Base-by-base conservation (phyloP, 2,329 filamentous ascomycete species). In the Epichloe hybrida region DNA sequence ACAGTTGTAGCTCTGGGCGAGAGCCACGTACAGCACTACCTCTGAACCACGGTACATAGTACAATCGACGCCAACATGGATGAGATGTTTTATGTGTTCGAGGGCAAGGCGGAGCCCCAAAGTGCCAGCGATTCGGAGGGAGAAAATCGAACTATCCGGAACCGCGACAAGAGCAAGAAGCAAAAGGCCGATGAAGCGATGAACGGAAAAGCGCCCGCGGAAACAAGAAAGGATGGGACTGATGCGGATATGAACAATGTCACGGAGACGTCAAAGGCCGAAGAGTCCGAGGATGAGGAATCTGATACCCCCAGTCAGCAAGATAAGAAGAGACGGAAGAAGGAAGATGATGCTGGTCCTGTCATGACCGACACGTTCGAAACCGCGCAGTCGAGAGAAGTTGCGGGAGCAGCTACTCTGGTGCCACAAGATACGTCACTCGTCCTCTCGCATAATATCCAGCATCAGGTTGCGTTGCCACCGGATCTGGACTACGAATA, bases 401-500 rank as follows among this genome's bases (percentile, higher is more conserved):
- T 98, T 39, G 88, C 86, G 21, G 85, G 84, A 27, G 84, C 88
- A 5, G 81, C 83, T 35, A 89, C 87, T 8, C 75, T 82, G 50
- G 72, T 77, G 15, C 57, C 75, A 73, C 65, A 80, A 56, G 85
- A 89, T 31, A 74, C 81, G 45, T 80, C 84, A 5, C 80, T 98
- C 31, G 84, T 95, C 21, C 71, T 98, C 49, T 91, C 88, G 45
- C 94, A 98, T 72, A 95, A 98, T 72, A 95, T 98, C 60, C 90
- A 95, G 69, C 93, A 98, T 74, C 91, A 98, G 70, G 93, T 97
- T 59, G 88, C 93, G 12, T 75, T 98, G 20, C 93, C 93, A 2
- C 90, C 91, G 9, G 88, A 95, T 65, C 86, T 94, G 50, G 88
- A 94, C 69, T 95, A 95, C 72, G 85, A 90, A 65, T 96, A 95